Percentiles rank a stretch among this genome's conserved stretches.
Evolutionary conservation across 176 grass and related monocot genomes (phyloP).

Genomic region (Musa schizocarpa): DNA sequence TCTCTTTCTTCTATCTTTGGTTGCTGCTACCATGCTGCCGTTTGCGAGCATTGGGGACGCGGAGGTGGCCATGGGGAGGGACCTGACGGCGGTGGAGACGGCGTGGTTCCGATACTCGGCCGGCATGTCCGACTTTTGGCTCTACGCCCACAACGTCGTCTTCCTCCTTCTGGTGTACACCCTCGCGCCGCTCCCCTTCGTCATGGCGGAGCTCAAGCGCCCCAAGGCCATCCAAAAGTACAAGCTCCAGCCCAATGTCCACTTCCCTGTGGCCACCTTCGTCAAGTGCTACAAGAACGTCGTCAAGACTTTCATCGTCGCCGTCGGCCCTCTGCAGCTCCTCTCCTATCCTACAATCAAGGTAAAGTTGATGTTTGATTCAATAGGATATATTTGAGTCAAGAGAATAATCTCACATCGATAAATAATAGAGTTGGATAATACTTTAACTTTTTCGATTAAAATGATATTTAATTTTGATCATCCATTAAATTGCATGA

Average conservation of each 20-base stretch:
- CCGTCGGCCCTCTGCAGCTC: conserved; percentile 57
- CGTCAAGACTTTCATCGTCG: conserved; percentile 50
- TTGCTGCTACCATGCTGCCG: conserved; percentile 36
- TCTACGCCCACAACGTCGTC: conserved; percentile 64
- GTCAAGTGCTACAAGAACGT: conserved; percentile 57
- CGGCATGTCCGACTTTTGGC: conserved; percentile 38
- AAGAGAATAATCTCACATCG: no score
- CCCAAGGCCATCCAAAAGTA: conserved; percentile 35
- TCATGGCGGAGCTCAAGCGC: conserved; percentile 49
- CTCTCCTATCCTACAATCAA: conserved; percentile 65
- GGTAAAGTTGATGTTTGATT: conserved; percentile 19
- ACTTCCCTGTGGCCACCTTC: conserved; percentile 36
- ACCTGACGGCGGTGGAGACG: conserved; percentile 41
- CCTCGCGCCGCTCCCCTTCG: conserved; percentile 64
- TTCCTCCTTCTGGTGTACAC: conserved; percentile 68
- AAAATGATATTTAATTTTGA: no score
- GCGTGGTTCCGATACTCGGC: conserved; percentile 67
- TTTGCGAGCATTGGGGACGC: conserved; percentile 56
- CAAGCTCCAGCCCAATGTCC: conserved; percentile 76
- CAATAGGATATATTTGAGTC: no score
- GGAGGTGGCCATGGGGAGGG: conserved; percentile 58
- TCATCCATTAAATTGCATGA: no score
- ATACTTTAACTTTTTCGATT: no score
- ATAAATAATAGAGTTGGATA: no score
- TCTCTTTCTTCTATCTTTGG: background rate